A percentile compares a stretch with the other conserved stretches of the same genome.
phyloP scores from a whole-genome alignment of 108 stramenopile genomes.

The Discostella pseudostelligera region DNA sequence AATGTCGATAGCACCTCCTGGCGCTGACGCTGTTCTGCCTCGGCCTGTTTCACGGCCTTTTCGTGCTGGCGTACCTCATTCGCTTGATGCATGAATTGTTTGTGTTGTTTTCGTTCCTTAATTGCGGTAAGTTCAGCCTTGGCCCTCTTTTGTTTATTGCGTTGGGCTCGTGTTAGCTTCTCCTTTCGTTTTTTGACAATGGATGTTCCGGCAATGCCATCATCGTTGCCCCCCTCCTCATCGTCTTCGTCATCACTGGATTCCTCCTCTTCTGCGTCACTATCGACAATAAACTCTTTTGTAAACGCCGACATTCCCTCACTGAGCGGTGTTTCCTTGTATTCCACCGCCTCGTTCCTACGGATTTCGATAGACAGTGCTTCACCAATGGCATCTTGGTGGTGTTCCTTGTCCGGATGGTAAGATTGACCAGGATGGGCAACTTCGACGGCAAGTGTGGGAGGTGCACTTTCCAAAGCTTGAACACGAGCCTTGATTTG shows the following conservation, averaged over 20 bases:
- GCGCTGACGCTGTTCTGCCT: slow-evolving; percentile 17
- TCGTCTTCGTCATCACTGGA: slow-evolving; percentile 52
- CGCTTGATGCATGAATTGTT: slow-evolving; percentile 59
- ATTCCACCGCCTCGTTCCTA: slow-evolving; percentile 61
- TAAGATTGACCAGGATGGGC: slow-evolving; percentile 83
- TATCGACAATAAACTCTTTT: slow-evolving; percentile 53
- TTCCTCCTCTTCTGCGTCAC: slow-evolving; percentile 54
- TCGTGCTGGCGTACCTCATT: slow-evolving; percentile 44
- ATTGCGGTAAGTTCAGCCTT: slow-evolving; percentile 52
- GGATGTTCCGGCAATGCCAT: not conserved
- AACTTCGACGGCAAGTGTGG: slow-evolving; percentile 59
- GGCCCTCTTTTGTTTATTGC: slow-evolving; percentile 79
- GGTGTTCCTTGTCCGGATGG: slow-evolving; percentile 68
- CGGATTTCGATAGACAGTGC: slow-evolving; percentile 76
- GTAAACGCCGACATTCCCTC: slow-evolving; percentile 74
- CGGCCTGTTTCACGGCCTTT: slow-evolving; percentile 43
- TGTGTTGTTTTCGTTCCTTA: slow-evolving; percentile 48
- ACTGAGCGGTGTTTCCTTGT: slow-evolving; percentile 53
- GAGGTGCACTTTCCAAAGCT: slow-evolving; percentile 21
- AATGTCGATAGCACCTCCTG: slow-evolving; percentile 35
- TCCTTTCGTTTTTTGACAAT: slow-evolving; percentile 51
- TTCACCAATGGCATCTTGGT: slow-evolving; percentile 66
- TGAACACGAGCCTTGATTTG: slow-evolving; percentile 29
- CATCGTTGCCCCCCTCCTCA: slow-evolving; percentile 23
- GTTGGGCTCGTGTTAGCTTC: slow-evolving; percentile 79